Evolutionary conservation across 345 rosid species (phyloP).

Genomic region (Sisymbrium altissimum): DNA sequence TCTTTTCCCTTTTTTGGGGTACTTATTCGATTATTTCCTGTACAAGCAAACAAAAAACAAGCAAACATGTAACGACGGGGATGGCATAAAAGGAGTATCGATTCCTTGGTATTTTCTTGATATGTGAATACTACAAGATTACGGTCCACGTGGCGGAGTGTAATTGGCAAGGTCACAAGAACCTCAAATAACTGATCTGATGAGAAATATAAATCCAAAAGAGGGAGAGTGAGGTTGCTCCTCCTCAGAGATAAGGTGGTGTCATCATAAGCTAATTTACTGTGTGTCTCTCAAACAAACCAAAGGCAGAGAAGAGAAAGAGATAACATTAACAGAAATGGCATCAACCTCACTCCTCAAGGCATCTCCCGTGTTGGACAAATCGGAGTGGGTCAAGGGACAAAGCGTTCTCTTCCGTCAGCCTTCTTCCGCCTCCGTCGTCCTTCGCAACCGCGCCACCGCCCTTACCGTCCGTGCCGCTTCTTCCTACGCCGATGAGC

Average conservation of each 20-base stretch:
- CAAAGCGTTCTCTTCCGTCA: constrained; percentile 57
- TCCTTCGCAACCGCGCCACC: constrained; percentile 45
- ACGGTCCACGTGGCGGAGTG: constrained; percentile 57
- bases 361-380: constrained; percentile 76
- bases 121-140: constrained; percentile 30
- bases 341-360: constrained; percentile 86
- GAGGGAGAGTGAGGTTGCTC: constrained; percentile 28
- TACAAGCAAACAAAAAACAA: constrained; percentile 12
- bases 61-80: constrained; percentile 5
- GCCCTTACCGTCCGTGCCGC: constrained; percentile 65
- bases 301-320: constrained; percentile 17
- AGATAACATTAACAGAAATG: constrained; percentile 40
- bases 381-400: constrained; percentile 81
- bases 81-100: constrained; percentile 5
- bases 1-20: neutral
- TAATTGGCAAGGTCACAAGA: constrained; percentile 46
- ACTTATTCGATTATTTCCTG: neutral
- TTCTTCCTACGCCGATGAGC: constrained; percentile 92
- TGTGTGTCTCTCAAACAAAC: constrained; percentile 25
- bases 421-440: constrained; percentile 51
- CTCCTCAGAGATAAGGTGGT: constrained; percentile 32
- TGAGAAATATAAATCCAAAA: constrained; percentile 46
- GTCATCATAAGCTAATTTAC: constrained; percentile 25
- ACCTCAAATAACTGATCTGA: constrained; percentile 79
- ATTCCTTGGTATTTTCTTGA: constrained; percentile 3